These are phyloP conservation scores for Pseudomonodictys pantanalensis DNA, from an alignment of 495 filamentous ascomycete genomes.

Conservation along the genomic window DNA sequence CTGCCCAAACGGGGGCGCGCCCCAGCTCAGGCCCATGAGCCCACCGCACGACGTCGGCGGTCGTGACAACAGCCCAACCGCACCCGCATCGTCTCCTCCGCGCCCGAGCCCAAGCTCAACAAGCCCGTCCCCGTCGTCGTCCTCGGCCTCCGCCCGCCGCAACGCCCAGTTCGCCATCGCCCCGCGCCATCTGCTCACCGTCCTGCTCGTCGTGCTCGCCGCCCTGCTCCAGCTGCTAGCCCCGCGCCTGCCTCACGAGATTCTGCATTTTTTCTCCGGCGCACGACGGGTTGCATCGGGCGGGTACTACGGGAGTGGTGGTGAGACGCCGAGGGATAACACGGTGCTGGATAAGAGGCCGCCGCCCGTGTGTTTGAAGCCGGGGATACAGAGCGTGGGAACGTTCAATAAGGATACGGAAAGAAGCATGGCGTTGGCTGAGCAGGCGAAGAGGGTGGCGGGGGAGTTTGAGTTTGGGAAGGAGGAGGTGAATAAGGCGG, in stretches of 20 bases:
- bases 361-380: conserved; percentile 20
- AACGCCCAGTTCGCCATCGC: conserved; percentile 7
- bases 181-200: conserved; percentile 19
- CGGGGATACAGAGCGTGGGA: conserved; percentile 11
- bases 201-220: conserved; percentile 18
- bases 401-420: conserved; percentile 29
- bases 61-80: neutral
- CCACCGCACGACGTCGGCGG: neutral
- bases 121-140: neutral
- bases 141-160: conserved; percentile 1
- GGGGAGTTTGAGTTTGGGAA: conserved; percentile 82
- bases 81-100: neutral
- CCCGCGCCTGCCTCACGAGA: conserved; percentile 26
- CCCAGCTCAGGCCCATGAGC: neutral
- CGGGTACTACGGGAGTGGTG: no score
- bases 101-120: no score
- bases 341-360: no score
- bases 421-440: conserved; percentile 55
- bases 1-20: conserved; percentile 1
- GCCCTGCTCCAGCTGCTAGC: conserved; percentile 27
- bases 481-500: conserved; percentile 72
- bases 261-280: conserved; percentile 10
- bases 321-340: no score
- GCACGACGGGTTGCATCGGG: no score
- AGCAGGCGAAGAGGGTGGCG: conserved; percentile 74